A percentile compares a stretch with the other conserved stretches of the same genome.
Evolutionary conservation across 768 basidiomycete genomes (phyloP).

Genomic region (Boletus pseudopeckii): DNA sequence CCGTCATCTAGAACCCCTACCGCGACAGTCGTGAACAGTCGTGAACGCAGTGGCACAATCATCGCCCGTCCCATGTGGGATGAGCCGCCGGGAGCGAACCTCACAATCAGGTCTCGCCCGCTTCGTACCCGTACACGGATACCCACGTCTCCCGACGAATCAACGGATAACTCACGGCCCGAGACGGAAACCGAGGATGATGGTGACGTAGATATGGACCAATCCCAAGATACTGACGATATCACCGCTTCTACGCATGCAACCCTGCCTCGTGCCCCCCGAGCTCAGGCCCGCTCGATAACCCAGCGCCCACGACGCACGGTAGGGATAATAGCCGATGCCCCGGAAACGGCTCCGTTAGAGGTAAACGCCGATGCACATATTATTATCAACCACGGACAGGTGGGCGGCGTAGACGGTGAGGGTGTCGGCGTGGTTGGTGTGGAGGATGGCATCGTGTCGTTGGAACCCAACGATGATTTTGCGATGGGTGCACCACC

Average conservation of each 20-base stretch:
- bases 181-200: constrained; percentile 82
- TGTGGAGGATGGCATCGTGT: constrained; percentile 75
- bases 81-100: constrained; percentile 22
- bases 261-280: constrained; percentile 32
- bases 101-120: constrained; percentile 30
- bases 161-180: constrained; percentile 52
- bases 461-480: constrained; percentile 78
- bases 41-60: constrained; percentile 75
- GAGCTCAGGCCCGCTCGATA: constrained; percentile 29
- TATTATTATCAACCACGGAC: constrained; percentile 49
- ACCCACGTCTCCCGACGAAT: constrained; percentile 40
- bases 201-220: constrained; percentile 55
- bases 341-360: constrained; percentile 31
- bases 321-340: constrained; percentile 48
- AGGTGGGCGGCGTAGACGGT: constrained; percentile 36
- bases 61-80: constrained; percentile 67
- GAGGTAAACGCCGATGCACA: constrained; percentile 47
- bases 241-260: constrained; percentile 22
- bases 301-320: constrained; percentile 38
- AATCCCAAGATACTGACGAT: constrained; percentile 34
- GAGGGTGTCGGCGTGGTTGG: constrained; percentile 44
- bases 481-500: constrained; percentile 90
- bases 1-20: constrained; percentile 63
- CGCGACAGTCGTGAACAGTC: constrained; percentile 48
- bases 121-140: constrained; percentile 30